Percentiles rank a stretch among this genome's conserved stretches.
Conservation (phyloP, 2,329 filamentous ascomycete species). For the Penicillium sp. region DNA sequence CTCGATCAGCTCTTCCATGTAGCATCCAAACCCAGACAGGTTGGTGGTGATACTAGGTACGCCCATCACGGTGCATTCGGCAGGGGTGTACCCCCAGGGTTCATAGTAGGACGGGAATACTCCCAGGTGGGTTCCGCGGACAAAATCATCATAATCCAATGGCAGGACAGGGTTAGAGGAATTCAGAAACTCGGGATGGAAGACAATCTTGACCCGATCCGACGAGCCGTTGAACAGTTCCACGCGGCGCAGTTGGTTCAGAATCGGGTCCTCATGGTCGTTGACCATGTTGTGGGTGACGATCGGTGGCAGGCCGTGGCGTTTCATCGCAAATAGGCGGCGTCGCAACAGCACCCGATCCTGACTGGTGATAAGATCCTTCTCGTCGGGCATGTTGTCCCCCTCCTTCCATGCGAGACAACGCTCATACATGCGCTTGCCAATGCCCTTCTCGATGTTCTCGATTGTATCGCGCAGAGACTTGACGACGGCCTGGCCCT, state of each 20-base stretch:
- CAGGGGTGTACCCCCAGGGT: constrained; percentile 97
- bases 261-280: constrained; percentile 84
- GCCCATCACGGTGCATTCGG: constrained; percentile 98
- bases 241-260: constrained; percentile 93
- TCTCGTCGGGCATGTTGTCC: constrained; percentile 89
- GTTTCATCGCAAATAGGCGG: constrained; percentile 94
- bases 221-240: constrained; percentile 95
- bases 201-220: constrained; percentile 95
- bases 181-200: constrained; percentile 97
- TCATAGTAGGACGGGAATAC: constrained; percentile 98
- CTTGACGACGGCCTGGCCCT: constrained; percentile 96
- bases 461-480: constrained; percentile 89
- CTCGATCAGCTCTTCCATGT: constrained; percentile 99
- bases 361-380: constrained; percentile 86
- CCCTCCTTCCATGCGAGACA: constrained; percentile 95
- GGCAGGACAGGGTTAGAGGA: constrained; percentile 92
- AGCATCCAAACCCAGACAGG: constrained; percentile 94
- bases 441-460: constrained; percentile 88
- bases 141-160: constrained; percentile 97
- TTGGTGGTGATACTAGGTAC: constrained; percentile 98
- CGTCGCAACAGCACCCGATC: constrained; percentile 90
- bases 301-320: constrained; percentile 83
- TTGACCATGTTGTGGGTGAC: constrained; percentile 99
- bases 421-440: constrained; percentile 89
- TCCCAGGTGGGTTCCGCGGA: constrained; percentile 91